Evolutionary conservation across 208 protist genomes (phyloP).

Genomic region (Acanthamoeba castellanii): DNA sequence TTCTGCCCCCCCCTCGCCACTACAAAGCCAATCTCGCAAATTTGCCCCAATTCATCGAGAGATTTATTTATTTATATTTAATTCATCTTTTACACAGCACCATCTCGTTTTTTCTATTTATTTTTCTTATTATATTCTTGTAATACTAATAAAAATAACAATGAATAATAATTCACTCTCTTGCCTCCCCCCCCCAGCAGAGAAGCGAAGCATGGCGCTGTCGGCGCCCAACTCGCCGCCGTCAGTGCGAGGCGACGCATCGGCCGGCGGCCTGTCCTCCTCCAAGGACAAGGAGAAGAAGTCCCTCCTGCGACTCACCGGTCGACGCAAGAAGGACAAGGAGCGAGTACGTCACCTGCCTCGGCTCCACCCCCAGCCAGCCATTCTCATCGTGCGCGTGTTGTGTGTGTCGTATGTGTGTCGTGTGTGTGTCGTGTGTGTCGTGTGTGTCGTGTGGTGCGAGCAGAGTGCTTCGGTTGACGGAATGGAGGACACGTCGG

Average conservation of each 20-base stretch:
- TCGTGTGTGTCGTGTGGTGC: background rate
- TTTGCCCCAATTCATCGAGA: too few species aligned
- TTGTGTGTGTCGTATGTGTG: too few species aligned
- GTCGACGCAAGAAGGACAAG: background rate
- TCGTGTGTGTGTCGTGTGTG: background rate
- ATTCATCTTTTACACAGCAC: too few species aligned
- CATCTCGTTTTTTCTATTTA: too few species aligned
- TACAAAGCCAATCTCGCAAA: too few species aligned
- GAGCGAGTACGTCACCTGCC: background rate
- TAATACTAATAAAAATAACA: too few species aligned
- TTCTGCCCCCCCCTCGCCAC: too few species aligned
- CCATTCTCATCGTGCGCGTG: background rate
- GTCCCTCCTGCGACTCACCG: slow-evolving; percentile 2
- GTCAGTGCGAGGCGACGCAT: background rate
- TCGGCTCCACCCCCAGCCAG: background rate
- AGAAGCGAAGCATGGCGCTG: background rate
- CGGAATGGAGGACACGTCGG: background rate
- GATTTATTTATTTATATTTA: too few species aligned
- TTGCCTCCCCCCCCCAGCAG: background rate
- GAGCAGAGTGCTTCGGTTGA: background rate
- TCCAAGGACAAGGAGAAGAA: background rate
- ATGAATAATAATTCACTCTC: too few species aligned
- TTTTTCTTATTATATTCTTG: too few species aligned
- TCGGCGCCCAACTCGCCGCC: background rate
- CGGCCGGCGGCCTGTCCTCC: background rate